Percentiles rank a stretch among this genome's conserved stretches.
phyloP scores from a whole-genome alignment of 129 eudicot species.

The Lactuca sativa region DNA sequence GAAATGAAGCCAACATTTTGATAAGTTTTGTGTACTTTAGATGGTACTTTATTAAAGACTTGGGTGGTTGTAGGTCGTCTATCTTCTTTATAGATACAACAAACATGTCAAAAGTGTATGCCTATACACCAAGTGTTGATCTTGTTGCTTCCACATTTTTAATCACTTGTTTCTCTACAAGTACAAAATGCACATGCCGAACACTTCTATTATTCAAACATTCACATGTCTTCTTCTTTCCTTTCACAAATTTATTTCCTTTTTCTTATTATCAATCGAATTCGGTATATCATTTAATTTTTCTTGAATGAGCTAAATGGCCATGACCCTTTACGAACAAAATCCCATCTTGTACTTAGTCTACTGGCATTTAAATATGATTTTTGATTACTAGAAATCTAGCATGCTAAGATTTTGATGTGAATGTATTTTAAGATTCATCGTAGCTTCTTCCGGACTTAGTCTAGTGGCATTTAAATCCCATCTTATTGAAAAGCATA shows the following conservation, averaged over 20 bases:
- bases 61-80: conserved; percentile 22
- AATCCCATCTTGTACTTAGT: background rate
- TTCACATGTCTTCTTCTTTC: conserved; percentile 32
- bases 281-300: background rate
- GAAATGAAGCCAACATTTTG: conserved; percentile 21
- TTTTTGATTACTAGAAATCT: background rate
- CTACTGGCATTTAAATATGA: background rate
- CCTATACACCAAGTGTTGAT: conserved; percentile 33
- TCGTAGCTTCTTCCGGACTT: too few species aligned
- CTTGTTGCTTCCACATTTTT: conserved; percentile 36
- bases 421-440: background rate
- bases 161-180: conserved; percentile 35
- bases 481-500: too few species aligned
- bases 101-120: conserved; percentile 42
- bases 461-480: too few species aligned
- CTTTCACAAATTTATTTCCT: conserved; percentile 6
- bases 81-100: conserved; percentile 31
- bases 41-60: conserved; percentile 23
- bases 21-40: conserved; percentile 18
- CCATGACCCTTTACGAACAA: background rate
- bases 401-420: background rate
- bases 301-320: background rate
- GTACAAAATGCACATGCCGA: conserved; percentile 41
- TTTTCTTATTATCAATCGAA: background rate
- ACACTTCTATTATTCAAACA: conserved; percentile 24